Evolutionary conservation across 495 filamentous ascomycete genomes (phyloP), one percentile per base, ranked within the genome.

Genomic region (Chaetomium fimeti): DNA sequence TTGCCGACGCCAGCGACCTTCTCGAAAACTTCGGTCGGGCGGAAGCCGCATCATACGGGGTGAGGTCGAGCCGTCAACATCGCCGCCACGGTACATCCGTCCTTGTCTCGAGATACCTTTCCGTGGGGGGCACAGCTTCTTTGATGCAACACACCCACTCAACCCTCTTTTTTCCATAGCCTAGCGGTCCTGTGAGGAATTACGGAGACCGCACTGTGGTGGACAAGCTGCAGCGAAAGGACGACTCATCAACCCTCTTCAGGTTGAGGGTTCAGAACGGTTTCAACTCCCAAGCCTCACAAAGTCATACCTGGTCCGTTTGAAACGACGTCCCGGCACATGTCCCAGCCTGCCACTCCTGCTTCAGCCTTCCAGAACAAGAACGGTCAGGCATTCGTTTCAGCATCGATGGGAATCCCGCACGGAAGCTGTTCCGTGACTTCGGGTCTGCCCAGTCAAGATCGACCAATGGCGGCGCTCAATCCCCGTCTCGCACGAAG

Each of bases 311-410:
- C 45, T 49, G 45, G 20, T 20, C 45, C 7, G 45, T 8, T 49
- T 49, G 45, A 49, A 49, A 49, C 45, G 13, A 32, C 24, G 27
- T 29, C 25, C 13, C 18, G 32, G 16, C 52, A 20, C 52, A 36
- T 24, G 24, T 52, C 53, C 18, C 9, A 2, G 36, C 36, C 24
- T 43, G n/a, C n/a, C n/a, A n/a, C n/a, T n/a, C n/a, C n/a, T n/a
- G 54, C 54, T 57, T 57, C 54, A 42, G 54, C 11, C 12, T 40
- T 57, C 32, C 11, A 38, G 11, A 57, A 57, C n/a, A 36, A 43
- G 40, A 24, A 45, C 47, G 25, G n/a, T 47, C 22, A 57, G 28
- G 38, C 25, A 32, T 47, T 47, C 9, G 57, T 59, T 48, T 59
- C 57, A 45, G 25, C 57, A 59, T 59, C 25, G 57, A 47, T 24